Base-by-base conservation (phyloP, 805 yeast species). In the Saccharomycopsis oosterbeekiorum region DNA sequence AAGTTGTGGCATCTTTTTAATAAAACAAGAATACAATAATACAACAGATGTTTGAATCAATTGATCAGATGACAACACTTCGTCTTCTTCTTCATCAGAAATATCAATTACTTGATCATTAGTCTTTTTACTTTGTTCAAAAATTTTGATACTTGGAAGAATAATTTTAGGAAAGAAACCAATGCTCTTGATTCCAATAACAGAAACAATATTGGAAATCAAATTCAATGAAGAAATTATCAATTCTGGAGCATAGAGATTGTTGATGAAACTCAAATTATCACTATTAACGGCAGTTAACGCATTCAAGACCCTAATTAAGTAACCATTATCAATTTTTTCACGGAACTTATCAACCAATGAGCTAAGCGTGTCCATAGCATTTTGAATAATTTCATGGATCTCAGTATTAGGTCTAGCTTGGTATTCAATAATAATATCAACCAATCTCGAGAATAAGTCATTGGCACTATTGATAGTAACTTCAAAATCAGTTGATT, bases 1-100 rank as follows among this genome's bases (percentile, higher is more conserved):
- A 70, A 93, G 93, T 11, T 88, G 85, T 41, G 99, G 97, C 66
- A 94, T 84, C 67, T 89, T 84, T 73, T 86, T 89, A 57, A 92
- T 75, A 68, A 89, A 77, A 54, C 91, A 81, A 5, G 96, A 84
- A 60, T 89, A 78, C 55, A 93, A 76, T 41, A 89, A 80, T 62
- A 89, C 73, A 15, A 86, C 79, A 0, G 97, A 82, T 15, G 89
- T 77, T 70, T 90, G 94, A 41, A 90, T 70, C 62, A 83, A 71
- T 63, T 67, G 67, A 55, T 71, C 67, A 9, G 74, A 65, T 2
- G 73, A 65, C 34, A 67, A 71, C 42, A 70, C 71, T 8, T 65
- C 67, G 21, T 61, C 65, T 6, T 67, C 67, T 8, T 70, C 75
- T 39, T 70, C 74, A 24, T 62, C 65, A 26, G 57, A 51, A 17